These are phyloP conservation scores for Sporothrix sp. DNA, from an alignment of 2,329 filamentous ascomycete species.

Conservation along the genomic window DNA sequence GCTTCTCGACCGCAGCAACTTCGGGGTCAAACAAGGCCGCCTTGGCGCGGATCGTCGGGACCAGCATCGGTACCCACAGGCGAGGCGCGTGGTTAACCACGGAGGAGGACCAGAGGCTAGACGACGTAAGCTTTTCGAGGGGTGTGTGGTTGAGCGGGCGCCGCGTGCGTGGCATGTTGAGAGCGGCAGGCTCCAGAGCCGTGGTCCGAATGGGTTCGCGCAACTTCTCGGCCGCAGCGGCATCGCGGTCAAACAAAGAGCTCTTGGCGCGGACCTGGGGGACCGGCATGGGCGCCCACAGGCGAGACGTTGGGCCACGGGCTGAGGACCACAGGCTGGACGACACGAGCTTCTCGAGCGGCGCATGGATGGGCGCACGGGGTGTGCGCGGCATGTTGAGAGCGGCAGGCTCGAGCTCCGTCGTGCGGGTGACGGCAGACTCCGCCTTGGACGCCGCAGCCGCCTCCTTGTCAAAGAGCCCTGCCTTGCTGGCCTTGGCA, in stretches of 20 bases:
- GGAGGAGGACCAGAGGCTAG: constrained; percentile 5
- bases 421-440: constrained; percentile 7
- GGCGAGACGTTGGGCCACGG: background rate
- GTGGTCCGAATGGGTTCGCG: constrained; percentile 15
- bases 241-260: constrained; percentile 14
- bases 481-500: background rate
- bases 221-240: constrained; percentile 8
- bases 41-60: constrained; percentile 1
- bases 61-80: constrained; percentile 12
- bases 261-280: constrained; percentile 1
- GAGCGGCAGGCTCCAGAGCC: constrained; percentile 20
- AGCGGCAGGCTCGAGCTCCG: constrained; percentile 6
- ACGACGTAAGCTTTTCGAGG: constrained; percentile 8
- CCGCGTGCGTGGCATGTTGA: constrained; percentile 23
- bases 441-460: constrained; percentile 6
- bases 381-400: constrained; percentile 10
- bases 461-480: constrained; percentile 11
- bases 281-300: constrained; percentile 12
- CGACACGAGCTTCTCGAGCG: constrained; percentile 8
- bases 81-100: background rate
- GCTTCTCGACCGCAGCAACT: constrained; percentile 8
- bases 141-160: no score
- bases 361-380: background rate
- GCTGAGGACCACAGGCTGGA: constrained; percentile 6
- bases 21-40: constrained; percentile 13